phyloP scores from a whole-genome alignment of 1,284 basidiomycete species.

The Malassezia vespertilionis region DNA sequence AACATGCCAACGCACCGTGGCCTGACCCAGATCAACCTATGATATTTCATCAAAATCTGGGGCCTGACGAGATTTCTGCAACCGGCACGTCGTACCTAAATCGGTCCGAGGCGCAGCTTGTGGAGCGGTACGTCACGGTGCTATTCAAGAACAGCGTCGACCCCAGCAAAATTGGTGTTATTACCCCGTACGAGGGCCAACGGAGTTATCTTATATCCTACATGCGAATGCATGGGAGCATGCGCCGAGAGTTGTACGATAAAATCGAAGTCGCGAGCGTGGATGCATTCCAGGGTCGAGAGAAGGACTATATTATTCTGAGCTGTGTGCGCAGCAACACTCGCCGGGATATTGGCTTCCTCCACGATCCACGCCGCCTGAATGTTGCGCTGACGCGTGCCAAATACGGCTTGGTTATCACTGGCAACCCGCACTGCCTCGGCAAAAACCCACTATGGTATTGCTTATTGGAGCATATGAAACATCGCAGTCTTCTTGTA shows the following conservation, averaged over 20 bases:
- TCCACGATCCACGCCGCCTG: slow-evolving; percentile 90
- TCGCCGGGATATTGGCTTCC: slow-evolving; percentile 97
- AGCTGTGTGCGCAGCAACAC: slow-evolving; percentile 98
- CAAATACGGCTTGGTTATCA: slow-evolving; percentile 92
- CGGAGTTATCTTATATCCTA: slow-evolving; percentile 97
- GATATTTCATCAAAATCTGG: slow-evolving; percentile 99
- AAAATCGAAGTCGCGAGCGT: slow-evolving; percentile 98
- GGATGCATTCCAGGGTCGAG: slow-evolving; percentile 97
- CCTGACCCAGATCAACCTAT: slow-evolving; percentile 93
- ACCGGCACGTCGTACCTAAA: slow-evolving; percentile 98
- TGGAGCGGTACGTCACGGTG: slow-evolving; percentile 98
- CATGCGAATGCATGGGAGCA: slow-evolving; percentile 95
- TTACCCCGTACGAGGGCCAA: slow-evolving; percentile 98
- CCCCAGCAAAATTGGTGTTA: slow-evolving; percentile 89
- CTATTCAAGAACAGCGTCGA: slow-evolving; percentile 98
- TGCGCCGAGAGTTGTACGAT: slow-evolving; percentile 98
- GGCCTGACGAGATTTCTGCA: slow-evolving; percentile 96
- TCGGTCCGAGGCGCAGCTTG: slow-evolving; percentile 94
- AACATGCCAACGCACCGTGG: slow-evolving; percentile 99
- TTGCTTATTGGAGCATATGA: slow-evolving; percentile 94
- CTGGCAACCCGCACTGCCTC: slow-evolving; percentile 95
- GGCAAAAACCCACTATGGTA: slow-evolving; percentile 88
- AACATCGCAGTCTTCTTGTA: slow-evolving; percentile 84
- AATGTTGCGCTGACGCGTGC: slow-evolving; percentile 96
- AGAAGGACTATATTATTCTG: slow-evolving; percentile 99